Evolutionary conservation across 768 basidiomycete species (phyloP).

Genomic region (Pisolithus marmoratus): DNA sequence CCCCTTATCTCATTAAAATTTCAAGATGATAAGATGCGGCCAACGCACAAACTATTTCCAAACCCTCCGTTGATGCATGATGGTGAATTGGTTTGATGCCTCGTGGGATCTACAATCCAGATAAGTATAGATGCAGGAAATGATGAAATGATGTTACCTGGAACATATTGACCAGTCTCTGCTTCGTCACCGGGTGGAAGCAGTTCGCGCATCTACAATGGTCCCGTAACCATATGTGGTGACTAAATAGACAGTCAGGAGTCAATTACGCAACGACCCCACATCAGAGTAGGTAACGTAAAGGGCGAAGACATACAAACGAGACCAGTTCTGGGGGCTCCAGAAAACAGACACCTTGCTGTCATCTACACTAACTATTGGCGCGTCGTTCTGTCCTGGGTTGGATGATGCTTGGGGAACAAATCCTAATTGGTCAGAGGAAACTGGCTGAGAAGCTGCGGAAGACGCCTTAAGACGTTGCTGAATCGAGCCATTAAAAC

Average conservation of each 20-base stretch:
- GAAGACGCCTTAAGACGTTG: slow-evolving; percentile 10
- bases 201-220: slow-evolving; percentile 87
- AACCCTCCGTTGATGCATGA: slow-evolving; percentile 51
- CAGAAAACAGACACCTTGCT: slow-evolving; percentile 65
- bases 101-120: slow-evolving; percentile 56
- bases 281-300: not conserved
- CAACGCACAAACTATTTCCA: slow-evolving; percentile 69
- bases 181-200: slow-evolving; percentile 85
- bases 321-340: slow-evolving; percentile 65
- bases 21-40: not conserved
- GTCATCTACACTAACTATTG: slow-evolving; percentile 51
- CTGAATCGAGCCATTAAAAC: not conserved
- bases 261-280: not conserved
- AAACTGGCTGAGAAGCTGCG: slow-evolving; percentile 3
- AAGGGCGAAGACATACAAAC: slow-evolving; percentile 53
- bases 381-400: slow-evolving; percentile 30
- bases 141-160: slow-evolving; percentile 42
- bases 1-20: not conserved
- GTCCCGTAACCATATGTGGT: slow-evolving; percentile 88
- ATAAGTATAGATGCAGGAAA: not conserved
- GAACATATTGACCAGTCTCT: slow-evolving; percentile 83
- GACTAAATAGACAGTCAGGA: slow-evolving; percentile 42
- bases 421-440: slow-evolving; percentile 28
- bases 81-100: slow-evolving; percentile 63
- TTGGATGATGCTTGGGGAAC: slow-evolving; percentile 8